Base-by-base conservation (phyloP, 176 grass and related monocot genomes). In the Zizania latifolia region DNA sequence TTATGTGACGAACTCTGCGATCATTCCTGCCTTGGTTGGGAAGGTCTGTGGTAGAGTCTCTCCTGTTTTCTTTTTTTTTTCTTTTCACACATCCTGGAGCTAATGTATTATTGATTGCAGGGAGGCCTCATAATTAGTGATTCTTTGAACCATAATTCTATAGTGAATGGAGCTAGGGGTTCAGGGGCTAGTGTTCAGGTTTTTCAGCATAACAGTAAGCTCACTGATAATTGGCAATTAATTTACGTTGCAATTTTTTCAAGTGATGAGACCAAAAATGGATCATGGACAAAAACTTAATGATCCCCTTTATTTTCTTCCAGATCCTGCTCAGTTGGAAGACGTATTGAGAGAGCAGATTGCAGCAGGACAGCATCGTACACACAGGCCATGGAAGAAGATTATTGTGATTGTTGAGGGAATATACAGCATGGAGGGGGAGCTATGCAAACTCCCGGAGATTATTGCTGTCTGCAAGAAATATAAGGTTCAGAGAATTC, bases 401-500 rank as follows among this genome's bases (percentile, higher is more conserved):
- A 92, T 97, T 62, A 91, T 97, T 35, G 94, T 97, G 53, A 97
- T 97, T 62, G 85, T 97, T 17, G 94, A 93, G 75, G 94, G 90
- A 74, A 97, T 93, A 35, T 97, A 97, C 68, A 97, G 94, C 83
- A 97, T 97, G 94, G 88, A 97, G 84, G 94, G 94, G 48, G 94
- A 97, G 64, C 78, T 93, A 70, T 97, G 90, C 78, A 87, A 93
- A 44, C 87, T 97, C 22, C 94, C 88, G 73, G 94, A 87, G 72
- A 91, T 97, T 54, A 90, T 97, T 76, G 79, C 86, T 65, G 86
- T 93, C 45, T 97, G 94, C 84, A 97, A 93, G 48, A 91, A 97
- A 81, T 97, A 97, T 48, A 97, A 97, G 90, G 94, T 97, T 75
- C 1, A n/a, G 58, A 75, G 16, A 54, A 45, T 69, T 89, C 23